These are phyloP conservation scores for Penicillium maclennaniae DNA, from an alignment of 495 filamentous ascomycete genomes.

Conservation along the genomic window DNA sequence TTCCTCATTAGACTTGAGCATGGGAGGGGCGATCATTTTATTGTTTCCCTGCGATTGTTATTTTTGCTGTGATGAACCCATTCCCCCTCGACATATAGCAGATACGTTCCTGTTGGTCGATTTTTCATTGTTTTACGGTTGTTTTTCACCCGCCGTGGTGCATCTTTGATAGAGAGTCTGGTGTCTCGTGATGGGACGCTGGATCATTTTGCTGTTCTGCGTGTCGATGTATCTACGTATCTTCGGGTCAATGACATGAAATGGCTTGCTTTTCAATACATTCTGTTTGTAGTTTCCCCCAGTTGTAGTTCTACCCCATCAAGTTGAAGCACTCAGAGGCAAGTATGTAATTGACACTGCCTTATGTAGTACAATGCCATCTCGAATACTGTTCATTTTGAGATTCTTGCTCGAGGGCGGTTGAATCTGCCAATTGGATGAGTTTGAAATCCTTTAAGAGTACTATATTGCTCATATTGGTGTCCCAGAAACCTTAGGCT, in stretches of 20 bases:
- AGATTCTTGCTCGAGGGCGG: no score
- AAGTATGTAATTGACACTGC: background rate
- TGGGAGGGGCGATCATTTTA: background rate
- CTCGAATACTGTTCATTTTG: background rate
- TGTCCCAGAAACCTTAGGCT: background rate
- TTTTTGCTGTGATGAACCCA: conserved; percentile 6
- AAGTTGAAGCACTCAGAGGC: background rate
- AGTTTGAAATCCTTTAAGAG: background rate
- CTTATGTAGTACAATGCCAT: background rate
- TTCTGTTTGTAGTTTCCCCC: background rate
- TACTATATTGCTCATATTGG: background rate
- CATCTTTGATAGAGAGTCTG: conserved; percentile 20
- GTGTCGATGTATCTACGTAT: conserved; percentile 10
- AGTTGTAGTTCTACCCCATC: background rate
- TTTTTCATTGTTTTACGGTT: conserved; percentile 10
- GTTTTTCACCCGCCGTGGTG: conserved; percentile 8
- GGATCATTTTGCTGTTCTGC: conserved; percentile 3
- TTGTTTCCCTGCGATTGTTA: background rate
- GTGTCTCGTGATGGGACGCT: conserved; percentile 2
- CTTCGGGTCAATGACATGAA: conserved; percentile 1
- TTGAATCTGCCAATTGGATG: background rate
- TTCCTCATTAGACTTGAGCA: background rate
- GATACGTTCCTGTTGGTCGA: conserved; percentile 1
- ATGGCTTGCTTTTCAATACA: background rate
- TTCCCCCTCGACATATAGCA: conserved; percentile 7